Evolutionary conservation across 2,329 filamentous ascomycete species (phyloP).

Genomic region (Aureobasidium sp.): DNA sequence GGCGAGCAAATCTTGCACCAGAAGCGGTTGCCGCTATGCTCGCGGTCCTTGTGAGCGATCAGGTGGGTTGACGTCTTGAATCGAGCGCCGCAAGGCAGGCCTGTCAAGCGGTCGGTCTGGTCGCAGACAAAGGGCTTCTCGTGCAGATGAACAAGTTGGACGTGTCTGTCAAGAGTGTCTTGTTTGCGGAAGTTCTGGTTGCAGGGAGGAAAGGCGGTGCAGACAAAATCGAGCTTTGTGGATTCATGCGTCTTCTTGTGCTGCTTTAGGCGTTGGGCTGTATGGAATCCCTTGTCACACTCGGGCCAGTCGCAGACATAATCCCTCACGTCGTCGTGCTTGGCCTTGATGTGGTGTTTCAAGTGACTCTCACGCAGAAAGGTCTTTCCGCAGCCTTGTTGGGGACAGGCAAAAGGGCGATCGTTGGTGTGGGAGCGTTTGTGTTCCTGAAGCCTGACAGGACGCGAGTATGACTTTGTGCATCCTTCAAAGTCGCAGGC

Average conservation of each 20-base stretch:
- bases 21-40: conserved; percentile 64
- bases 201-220: conserved; percentile 63
- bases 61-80: conserved; percentile 70
- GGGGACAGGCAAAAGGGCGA: conserved; percentile 66
- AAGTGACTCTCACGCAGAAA: conserved; percentile 85
- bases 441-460: conserved; percentile 71
- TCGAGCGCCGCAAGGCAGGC: conserved; percentile 54
- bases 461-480: conserved; percentile 78
- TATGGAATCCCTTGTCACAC: conserved; percentile 76
- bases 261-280: conserved; percentile 66
- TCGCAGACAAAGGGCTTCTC: conserved; percentile 65
- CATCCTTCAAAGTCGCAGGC: conserved; percentile 69
- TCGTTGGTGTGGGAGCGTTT: conserved; percentile 80
- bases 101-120: conserved; percentile 47
- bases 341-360: conserved; percentile 74
- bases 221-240: conserved; percentile 65
- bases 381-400: conserved; percentile 67
- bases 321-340: conserved; percentile 64
- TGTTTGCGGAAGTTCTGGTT: conserved; percentile 78
- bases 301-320: conserved; percentile 65
- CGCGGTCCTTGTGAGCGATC: conserved; percentile 61
- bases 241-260: conserved; percentile 70
- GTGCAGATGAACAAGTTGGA: conserved; percentile 67
- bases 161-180: conserved; percentile 75
- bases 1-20: conserved; percentile 68